phyloP scores from a whole-genome alignment of 2,329 filamentous ascomycete genomes.

The Ophiosphaerella korrae region DNA sequence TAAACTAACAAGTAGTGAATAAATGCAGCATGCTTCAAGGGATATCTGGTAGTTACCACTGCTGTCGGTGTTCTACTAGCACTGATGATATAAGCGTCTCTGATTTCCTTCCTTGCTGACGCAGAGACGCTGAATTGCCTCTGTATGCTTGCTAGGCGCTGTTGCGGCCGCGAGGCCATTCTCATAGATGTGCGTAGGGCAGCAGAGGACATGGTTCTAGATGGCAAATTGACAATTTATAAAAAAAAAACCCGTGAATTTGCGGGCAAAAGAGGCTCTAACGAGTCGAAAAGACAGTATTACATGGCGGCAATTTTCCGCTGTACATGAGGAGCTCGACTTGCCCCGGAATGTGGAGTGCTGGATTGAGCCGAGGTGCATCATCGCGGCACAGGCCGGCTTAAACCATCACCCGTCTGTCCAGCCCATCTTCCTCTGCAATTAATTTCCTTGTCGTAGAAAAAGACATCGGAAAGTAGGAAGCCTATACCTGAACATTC shows the following conservation, averaged over 20 bases:
- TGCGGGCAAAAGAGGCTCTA: conserved; percentile 23
- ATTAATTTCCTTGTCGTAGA: neutral
- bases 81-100: conserved; percentile 92
- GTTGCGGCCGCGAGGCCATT: conserved; percentile 45
- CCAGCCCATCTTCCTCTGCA: neutral
- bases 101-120: conserved; percentile 65
- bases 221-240: neutral
- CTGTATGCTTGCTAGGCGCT: conserved; percentile 44
- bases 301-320: conserved; percentile 39
- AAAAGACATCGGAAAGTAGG: no score
- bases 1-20: conserved; percentile 68
- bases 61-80: conserved; percentile 87
- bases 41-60: conserved; percentile 63
- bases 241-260: conserved; percentile 1
- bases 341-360: conserved; percentile 33
- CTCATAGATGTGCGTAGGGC: conserved; percentile 39
- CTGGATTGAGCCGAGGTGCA: conserved; percentile 33
- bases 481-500: no score
- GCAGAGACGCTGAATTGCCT: conserved; percentile 44
- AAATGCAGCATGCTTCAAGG: neutral
- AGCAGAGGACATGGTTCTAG: conserved; percentile 35
- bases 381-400: conserved; percentile 30
- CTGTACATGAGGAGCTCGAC: conserved; percentile 18
- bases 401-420: conserved; percentile 13
- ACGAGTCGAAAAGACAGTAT: conserved; percentile 27